Evolutionary conservation across 1,139 yeast species (phyloP).

Genomic region (Pichia sp.): DNA sequence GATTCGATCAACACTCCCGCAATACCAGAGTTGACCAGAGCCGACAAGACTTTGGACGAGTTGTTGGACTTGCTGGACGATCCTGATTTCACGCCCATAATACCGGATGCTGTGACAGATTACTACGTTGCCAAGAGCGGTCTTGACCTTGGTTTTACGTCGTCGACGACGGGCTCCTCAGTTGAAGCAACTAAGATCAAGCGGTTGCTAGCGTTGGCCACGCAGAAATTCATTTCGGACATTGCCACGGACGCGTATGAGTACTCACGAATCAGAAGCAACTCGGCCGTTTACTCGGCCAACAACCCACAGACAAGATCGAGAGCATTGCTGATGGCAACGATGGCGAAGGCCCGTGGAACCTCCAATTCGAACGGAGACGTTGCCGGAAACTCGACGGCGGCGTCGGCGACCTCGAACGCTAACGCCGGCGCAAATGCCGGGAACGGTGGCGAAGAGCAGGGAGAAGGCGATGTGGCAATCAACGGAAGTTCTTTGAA

Average conservation of each 20-base stretch:
- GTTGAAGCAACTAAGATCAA: slow-evolving; percentile 53
- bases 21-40: slow-evolving; percentile 63
- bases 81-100: slow-evolving; percentile 90
- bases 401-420: neutral
- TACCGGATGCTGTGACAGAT: slow-evolving; percentile 97
- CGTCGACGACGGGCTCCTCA: slow-evolving; percentile 35
- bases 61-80: slow-evolving; percentile 86
- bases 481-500: slow-evolving; percentile 6
- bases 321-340: slow-evolving; percentile 57
- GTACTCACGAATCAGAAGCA: slow-evolving; percentile 82
- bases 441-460: neutral
- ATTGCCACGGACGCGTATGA: slow-evolving; percentile 97
- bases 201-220: slow-evolving; percentile 84
- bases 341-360: slow-evolving; percentile 26
- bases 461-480: slow-evolving; percentile 12
- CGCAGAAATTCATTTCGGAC: slow-evolving; percentile 91
- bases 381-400: neutral
- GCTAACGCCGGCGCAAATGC: slow-evolving; percentile 13
- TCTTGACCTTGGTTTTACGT: slow-evolving; percentile 53
- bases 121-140: slow-evolving; percentile 88
- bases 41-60: slow-evolving; percentile 84
- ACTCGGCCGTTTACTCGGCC: slow-evolving; percentile 77
- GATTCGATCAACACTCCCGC: slow-evolving; percentile 31
- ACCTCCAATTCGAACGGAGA: slow-evolving; percentile 2
- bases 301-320: slow-evolving; percentile 86